These are phyloP conservation scores for Colletotrichum shisoi DNA, from an alignment of 2,329 filamentous ascomycete genomes.

Conservation along the genomic window DNA sequence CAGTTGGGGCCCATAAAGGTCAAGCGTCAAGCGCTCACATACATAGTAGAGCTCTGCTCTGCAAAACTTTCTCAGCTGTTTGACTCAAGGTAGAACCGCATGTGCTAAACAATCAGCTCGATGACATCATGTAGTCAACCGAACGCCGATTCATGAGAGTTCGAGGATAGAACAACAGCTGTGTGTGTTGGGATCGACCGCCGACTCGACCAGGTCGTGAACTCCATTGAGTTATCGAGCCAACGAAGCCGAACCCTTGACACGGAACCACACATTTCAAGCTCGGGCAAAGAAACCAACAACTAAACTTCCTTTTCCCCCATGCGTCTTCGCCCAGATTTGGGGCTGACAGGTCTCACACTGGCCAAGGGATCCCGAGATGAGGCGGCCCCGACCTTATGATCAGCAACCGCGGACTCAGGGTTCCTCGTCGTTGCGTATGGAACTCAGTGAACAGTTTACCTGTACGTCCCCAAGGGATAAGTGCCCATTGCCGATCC, in stretches of 20 bases:
- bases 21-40: no score
- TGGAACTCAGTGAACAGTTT: constrained; percentile 1
- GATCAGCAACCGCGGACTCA: constrained; percentile 28
- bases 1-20: no score
- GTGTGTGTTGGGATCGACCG: not conserved
- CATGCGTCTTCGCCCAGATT: not conserved
- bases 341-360: constrained; percentile 27
- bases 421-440: constrained; percentile 25
- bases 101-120: not conserved
- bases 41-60: not conserved
- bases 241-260: not conserved
- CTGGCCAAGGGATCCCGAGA: constrained; percentile 22
- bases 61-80: not conserved
- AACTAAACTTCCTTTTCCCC: not conserved
- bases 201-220: not conserved
- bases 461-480: not conserved
- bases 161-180: not conserved
- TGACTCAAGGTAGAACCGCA: not conserved
- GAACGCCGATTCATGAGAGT: not conserved
- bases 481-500: not conserved
- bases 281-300: not conserved
- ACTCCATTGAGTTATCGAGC: not conserved
- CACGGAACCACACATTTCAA: not conserved
- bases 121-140: not conserved
- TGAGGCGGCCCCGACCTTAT: constrained; percentile 5